Conservation (phyloP, 495 filamentous ascomycete species). For the Aspergillus asperescens region DNA sequence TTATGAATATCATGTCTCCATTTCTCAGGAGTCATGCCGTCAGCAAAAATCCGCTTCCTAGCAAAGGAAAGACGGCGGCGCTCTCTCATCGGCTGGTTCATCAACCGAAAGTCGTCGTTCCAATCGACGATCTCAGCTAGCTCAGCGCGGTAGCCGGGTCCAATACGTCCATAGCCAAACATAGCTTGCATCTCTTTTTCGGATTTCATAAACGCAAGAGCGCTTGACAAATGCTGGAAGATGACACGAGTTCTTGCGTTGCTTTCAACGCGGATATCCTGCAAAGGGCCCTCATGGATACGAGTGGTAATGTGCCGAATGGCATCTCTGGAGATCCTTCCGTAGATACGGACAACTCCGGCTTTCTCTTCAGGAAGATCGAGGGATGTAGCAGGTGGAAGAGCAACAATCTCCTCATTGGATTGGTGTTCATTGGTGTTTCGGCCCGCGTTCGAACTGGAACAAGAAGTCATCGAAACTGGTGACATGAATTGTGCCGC, state of each 20-base stretch:
- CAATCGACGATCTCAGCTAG: conserved; percentile 26
- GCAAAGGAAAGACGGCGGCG: conserved; percentile 36
- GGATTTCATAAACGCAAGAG: conserved; percentile 26
- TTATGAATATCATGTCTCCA: conserved; percentile 30
- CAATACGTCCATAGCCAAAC: conserved; percentile 26
- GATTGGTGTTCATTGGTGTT: conserved; percentile 14
- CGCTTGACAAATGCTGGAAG: conserved; percentile 30
- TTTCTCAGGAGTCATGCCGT: conserved; percentile 22
- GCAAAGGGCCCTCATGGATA: conserved; percentile 32
- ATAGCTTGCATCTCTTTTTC: conserved; percentile 23
- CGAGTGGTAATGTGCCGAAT: conserved; percentile 24
- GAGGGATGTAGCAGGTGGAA: neutral
- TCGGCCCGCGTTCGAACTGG: conserved; percentile 17
- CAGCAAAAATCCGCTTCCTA: conserved; percentile 29
- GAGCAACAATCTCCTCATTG: neutral
- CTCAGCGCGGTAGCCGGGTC: conserved; percentile 23
- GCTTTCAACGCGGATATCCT: conserved; percentile 25
- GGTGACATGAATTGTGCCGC: conserved; percentile 18
- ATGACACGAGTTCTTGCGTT: conserved; percentile 20
- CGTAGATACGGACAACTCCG: conserved; percentile 25
- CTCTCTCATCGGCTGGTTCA: conserved; percentile 33
- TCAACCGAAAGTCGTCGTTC: conserved; percentile 29
- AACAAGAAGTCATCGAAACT: conserved; percentile 9
- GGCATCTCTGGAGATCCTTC: conserved; percentile 15
- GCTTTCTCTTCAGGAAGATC: conserved; percentile 24